Evolutionary conservation across 2,329 filamentous ascomycete species (phyloP).

Genomic region (Juglanconis sp.): DNA sequence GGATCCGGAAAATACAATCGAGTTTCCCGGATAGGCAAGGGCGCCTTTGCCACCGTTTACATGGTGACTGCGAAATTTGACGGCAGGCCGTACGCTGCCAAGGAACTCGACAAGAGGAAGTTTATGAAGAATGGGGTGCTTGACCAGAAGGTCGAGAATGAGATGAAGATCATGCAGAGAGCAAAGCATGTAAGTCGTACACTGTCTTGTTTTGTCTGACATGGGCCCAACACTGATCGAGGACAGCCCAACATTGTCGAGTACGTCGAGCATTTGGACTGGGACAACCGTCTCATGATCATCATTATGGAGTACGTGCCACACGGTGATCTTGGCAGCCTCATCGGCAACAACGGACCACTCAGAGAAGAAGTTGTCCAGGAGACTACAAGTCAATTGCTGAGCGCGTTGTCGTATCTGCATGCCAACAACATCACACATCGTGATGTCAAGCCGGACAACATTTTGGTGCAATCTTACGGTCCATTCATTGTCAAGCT

Average conservation of each 20-base stretch:
- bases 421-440: constrained; percentile 89
- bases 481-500: constrained; percentile 81
- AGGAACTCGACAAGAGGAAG: constrained; percentile 88
- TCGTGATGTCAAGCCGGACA: constrained; percentile 98
- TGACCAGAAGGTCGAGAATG: constrained; percentile 90
- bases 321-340: constrained; percentile 76
- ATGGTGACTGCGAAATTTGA: constrained; percentile 83
- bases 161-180: constrained; percentile 92
- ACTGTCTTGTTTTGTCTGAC: background rate
- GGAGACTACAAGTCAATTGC: constrained; percentile 69
- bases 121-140: constrained; percentile 91
- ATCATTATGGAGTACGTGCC: constrained; percentile 95
- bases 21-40: constrained; percentile 78
- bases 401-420: constrained; percentile 81
- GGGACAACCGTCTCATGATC: constrained; percentile 79
- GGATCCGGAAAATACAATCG: constrained; percentile 84
- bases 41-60: constrained; percentile 92
- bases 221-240: constrained; percentile 19
- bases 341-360: constrained; percentile 58
- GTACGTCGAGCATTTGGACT: constrained; percentile 85
- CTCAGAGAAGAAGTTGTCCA: constrained; percentile 69
- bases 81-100: constrained; percentile 81
- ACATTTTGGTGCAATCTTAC: constrained; percentile 77
- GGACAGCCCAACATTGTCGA: constrained; percentile 79
- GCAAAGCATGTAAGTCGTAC: constrained; percentile 69